These are phyloP conservation scores for Creolimax fragrantissima DNA, from an alignment of 78 protist species.

Conservation along the genomic window DNA sequence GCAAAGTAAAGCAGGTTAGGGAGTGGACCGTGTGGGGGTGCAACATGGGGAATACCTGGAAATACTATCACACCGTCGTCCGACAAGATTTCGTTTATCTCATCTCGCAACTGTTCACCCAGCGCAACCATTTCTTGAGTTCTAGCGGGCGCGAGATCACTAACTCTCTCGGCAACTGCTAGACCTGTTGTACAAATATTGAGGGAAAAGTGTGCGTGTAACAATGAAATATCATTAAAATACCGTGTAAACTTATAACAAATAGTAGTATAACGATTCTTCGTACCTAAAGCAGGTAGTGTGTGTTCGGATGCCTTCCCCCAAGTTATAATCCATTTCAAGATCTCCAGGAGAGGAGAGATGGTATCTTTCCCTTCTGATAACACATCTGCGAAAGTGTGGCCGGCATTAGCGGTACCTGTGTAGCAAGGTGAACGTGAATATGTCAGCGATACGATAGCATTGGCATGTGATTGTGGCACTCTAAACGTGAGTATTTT, in stretches of 20 bases:
- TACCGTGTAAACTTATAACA: no score
- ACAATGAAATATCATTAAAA: no score
- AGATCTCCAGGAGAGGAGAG: neutral
- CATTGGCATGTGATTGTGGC: no score
- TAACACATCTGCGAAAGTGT: neutral
- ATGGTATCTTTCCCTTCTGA: neutral
- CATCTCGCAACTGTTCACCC: neutral
- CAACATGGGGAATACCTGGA: neutral
- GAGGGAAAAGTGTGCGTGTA: no score
- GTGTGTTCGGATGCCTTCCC: neutral
- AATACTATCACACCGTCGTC: neutral
- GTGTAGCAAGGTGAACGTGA: no score
- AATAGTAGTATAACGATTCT: no score
- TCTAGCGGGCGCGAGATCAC: neutral
- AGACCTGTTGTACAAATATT: no score
- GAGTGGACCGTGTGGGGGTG: neutral
- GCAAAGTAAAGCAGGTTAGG: neutral
- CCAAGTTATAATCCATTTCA: neutral
- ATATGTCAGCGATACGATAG: no score
- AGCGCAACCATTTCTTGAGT: neutral
- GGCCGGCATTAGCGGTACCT: neutral
- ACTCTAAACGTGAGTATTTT: no score
- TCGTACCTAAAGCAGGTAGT: neutral
- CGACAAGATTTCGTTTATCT: neutral
- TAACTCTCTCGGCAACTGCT: neutral